Conservation (phyloP, 768 basidiomycete species). For the Leccinum barrowsii region DNA sequence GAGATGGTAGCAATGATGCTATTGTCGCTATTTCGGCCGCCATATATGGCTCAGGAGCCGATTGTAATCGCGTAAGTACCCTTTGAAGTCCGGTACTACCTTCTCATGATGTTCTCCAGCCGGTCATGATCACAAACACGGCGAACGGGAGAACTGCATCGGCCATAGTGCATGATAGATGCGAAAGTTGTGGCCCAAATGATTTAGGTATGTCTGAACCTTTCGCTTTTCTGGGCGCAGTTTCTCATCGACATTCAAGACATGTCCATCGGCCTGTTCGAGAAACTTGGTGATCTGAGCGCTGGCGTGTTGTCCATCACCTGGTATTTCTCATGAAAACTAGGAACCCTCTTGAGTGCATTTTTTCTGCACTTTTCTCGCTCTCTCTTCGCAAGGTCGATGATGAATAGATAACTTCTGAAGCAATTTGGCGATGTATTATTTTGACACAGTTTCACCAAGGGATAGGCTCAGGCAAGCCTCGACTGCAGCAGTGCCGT, state of each 20-base stretch:
- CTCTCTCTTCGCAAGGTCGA: conserved; percentile 2
- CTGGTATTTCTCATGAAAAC: conserved; percentile 56
- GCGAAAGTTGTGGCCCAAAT: conserved; percentile 46
- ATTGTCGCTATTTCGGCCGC: conserved; percentile 60
- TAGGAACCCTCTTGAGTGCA: conserved; percentile 35
- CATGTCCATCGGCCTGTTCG: conserved; percentile 62
- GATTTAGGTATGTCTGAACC: conserved; percentile 51
- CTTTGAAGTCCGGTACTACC: background rate
- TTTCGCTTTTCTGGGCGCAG: background rate
- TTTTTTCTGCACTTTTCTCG: background rate
- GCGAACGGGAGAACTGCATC: conserved; percentile 47
- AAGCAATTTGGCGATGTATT: conserved; percentile 22
- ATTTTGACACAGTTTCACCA: conserved; percentile 13
- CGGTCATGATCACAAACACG: conserved; percentile 58
- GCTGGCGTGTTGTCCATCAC: conserved; percentile 50
- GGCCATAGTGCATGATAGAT: conserved; percentile 55
- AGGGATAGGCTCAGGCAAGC: conserved; percentile 19
- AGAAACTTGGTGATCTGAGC: conserved; percentile 44
- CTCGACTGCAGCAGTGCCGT: conserved; percentile 12
- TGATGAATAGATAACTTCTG: conserved; percentile 7
- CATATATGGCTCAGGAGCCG: conserved; percentile 50
- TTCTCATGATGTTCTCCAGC: conserved; percentile 37
- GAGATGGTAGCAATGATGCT: conserved; percentile 44
- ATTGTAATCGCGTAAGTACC: conserved; percentile 59
- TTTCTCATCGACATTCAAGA: conserved; percentile 39